Evolutionary conservation across 768 basidiomycete genomes (phyloP).

Genomic region (Boletus vinaceobasis): DNA sequence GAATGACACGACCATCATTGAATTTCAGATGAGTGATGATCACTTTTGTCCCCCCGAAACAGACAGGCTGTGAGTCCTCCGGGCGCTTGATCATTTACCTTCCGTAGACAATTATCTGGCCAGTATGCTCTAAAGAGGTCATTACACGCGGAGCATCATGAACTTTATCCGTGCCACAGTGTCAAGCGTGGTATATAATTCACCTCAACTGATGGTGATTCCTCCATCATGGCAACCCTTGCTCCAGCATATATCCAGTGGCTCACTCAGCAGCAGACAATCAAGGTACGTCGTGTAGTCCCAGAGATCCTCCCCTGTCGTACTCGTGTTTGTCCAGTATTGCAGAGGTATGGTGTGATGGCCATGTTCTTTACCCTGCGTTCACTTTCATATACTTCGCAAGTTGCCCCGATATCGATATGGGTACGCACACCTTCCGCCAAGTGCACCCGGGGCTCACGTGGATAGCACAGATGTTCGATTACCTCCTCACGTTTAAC

Average conservation of each 20-base stretch:
- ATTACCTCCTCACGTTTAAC: constrained; percentile 11
- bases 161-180: neutral
- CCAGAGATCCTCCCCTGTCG: too few relatives aligned
- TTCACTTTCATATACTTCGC: neutral
- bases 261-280: constrained; percentile 6
- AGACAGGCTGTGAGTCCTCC: too few relatives aligned
- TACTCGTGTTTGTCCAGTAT: neutral
- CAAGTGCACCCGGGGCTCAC: neutral
- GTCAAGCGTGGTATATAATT: neutral
- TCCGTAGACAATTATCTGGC: neutral
- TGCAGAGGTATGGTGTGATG: constrained; percentile 1
- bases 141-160: neutral
- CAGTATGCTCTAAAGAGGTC: neutral
- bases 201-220: neutral
- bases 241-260: neutral
- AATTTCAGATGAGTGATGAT: too few relatives aligned
- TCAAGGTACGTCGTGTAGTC: neutral
- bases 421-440: neutral
- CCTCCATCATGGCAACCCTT: neutral
- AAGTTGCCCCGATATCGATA: constrained; percentile 11
- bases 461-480: constrained; percentile 1
- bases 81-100: neutral
- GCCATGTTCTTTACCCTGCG: neutral
- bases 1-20: too few relatives aligned
- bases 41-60: too few relatives aligned